Conservation (phyloP, 225 moss, liverwort and hornwort species). For the Rhytidiadelphus loreus region DNA sequence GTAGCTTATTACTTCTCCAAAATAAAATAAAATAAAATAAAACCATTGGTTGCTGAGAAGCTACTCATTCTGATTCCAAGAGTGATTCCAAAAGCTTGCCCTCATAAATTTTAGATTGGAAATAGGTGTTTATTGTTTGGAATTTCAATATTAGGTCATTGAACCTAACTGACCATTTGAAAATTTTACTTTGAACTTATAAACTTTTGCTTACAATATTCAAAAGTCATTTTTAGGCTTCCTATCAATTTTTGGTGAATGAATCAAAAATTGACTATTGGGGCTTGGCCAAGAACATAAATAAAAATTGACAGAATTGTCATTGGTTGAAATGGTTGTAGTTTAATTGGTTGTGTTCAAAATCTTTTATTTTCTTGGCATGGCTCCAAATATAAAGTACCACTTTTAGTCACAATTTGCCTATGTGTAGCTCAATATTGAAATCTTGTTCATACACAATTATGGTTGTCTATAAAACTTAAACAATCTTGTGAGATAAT, state of each 20-base stretch:
- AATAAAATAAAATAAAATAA: not conserved
- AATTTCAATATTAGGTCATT: not conserved
- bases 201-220: not conserved
- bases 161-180: not conserved
- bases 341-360: not conserved
- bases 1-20: not conserved
- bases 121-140: not conserved
- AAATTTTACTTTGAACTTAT: not conserved
- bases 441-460: not conserved
- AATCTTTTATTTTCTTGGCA: not conserved
- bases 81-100: no score
- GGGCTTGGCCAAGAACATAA: not conserved
- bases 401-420: not conserved
- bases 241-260: not conserved
- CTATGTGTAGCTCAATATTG: not conserved
- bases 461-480: not conserved
- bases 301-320: not conserved
- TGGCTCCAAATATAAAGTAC: not conserved
- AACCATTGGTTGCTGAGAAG: accelerated
- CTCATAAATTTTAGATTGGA: not conserved
- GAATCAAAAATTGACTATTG: not conserved
- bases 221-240: not conserved
- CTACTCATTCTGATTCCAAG: not conserved
- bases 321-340: not conserved
- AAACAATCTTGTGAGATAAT: not conserved